Conservation (phyloP, 1,284 basidiomycete genomes). For the Neonothopanus nambi region DNA sequence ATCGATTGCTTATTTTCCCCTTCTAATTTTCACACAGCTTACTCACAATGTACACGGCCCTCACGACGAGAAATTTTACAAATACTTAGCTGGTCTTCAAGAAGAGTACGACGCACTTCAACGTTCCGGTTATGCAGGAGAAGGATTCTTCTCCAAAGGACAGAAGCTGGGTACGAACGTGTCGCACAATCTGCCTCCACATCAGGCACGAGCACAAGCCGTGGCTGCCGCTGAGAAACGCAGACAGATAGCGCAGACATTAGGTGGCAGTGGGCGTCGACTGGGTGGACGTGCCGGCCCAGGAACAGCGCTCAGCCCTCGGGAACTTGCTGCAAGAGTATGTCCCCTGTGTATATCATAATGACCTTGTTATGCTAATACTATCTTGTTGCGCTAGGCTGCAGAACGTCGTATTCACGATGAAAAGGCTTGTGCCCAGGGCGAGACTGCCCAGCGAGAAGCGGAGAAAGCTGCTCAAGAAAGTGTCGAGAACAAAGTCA, state of each 20-base stretch:
- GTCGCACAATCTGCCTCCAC: conserved; percentile 64
- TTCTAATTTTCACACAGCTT: conserved; percentile 46
- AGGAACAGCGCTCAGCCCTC: conserved; percentile 48
- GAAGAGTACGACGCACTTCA: conserved; percentile 81
- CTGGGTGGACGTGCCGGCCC: conserved; percentile 37
- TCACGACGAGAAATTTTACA: conserved; percentile 84
- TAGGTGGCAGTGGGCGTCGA: conserved; percentile 57
- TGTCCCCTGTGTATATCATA: conserved; percentile 27
- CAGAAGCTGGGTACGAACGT: conserved; percentile 59
- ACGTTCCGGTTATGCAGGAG: conserved; percentile 73
- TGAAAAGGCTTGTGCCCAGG: conserved; percentile 71
- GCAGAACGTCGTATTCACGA: conserved; percentile 76
- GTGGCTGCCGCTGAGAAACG: conserved; percentile 79
- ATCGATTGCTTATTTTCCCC: not conserved
- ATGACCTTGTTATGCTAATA: conserved; percentile 1
- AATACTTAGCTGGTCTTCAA: conserved; percentile 72
- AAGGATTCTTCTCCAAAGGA: conserved; percentile 77
- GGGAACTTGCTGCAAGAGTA: conserved; percentile 78
- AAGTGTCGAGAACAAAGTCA: conserved; percentile 61
- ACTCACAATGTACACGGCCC: conserved; percentile 88
- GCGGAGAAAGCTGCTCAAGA: conserved; percentile 67
- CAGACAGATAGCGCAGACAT: conserved; percentile 42
- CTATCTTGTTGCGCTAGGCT: conserved; percentile 52
- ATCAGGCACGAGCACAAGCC: conserved; percentile 64
- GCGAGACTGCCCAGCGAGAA: conserved; percentile 59